These are phyloP conservation scores for Alternaria sp. DNA, from an alignment of 2,329 filamentous ascomycete genomes.

Conservation along the genomic window DNA sequence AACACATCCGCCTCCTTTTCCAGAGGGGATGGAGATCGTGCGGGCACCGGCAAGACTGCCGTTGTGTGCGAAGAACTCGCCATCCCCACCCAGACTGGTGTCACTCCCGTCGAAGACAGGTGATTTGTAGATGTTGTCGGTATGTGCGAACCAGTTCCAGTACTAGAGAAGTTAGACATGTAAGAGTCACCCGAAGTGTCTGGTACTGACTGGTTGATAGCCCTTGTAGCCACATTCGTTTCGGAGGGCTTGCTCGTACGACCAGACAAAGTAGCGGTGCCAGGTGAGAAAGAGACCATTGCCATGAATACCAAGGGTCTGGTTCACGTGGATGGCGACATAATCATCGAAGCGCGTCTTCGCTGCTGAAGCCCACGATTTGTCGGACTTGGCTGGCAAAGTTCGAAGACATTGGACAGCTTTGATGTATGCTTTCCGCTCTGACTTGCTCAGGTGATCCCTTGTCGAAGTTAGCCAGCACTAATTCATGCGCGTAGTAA, in stretches of 20 bases:
- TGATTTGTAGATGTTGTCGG: neutral
- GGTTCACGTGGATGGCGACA: conserved; percentile 8
- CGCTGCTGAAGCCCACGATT: conserved; percentile 2
- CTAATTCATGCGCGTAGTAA: neutral
- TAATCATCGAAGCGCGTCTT: conserved; percentile 9
- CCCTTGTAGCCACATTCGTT: conserved; percentile 7
- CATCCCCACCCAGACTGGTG: conserved; percentile 5
- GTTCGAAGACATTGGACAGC: conserved; percentile 5
- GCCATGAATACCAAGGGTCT: conserved; percentile 1
- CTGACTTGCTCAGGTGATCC: conserved; percentile 1
- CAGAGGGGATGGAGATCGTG: conserved; percentile 1
- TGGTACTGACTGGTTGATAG: conserved; percentile 6
- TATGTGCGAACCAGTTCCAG: conserved; percentile 8
- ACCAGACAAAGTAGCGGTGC: conserved; percentile 8
- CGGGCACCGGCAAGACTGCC: conserved; percentile 4
- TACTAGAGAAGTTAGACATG: neutral
- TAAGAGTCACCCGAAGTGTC: neutral
- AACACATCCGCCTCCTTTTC: conserved; percentile 4
- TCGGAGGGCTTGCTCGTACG: conserved; percentile 6
- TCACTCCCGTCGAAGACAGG: conserved; percentile 6
- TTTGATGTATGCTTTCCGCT: neutral
- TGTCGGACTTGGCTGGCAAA: conserved; percentile 3
- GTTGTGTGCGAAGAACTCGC: conserved; percentile 5
- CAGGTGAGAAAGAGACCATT: conserved; percentile 6
- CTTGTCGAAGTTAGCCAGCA: neutral